A percentile compares a stretch with the other conserved stretches of the same genome.
Conservation (phyloP, 2,329 filamentous ascomycete species). For the Epichloe festucae region DNA sequence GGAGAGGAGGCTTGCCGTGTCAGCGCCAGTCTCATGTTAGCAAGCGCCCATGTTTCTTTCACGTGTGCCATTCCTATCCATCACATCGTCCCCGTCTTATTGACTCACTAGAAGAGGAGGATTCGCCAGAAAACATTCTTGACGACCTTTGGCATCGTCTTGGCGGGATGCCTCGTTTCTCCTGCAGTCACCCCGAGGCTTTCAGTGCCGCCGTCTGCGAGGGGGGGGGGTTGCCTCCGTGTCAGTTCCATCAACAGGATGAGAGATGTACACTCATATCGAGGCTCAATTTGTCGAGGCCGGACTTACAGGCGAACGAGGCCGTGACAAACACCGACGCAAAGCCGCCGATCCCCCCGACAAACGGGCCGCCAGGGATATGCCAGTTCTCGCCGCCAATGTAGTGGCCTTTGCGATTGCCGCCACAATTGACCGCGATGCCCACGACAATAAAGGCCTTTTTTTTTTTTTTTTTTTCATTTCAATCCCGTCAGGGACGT, state of each 20-base stretch:
- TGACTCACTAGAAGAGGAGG: slow-evolving; percentile 32
- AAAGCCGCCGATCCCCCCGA: slow-evolving; percentile 51
- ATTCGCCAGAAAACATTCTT: slow-evolving; percentile 55
- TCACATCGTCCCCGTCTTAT: too few species aligned
- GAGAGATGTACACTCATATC: too few species aligned
- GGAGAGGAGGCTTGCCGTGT: slow-evolving; percentile 22
- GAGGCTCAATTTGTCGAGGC: too few species aligned
- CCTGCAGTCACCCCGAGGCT: slow-evolving; percentile 54
- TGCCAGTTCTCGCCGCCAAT: slow-evolving; percentile 47
- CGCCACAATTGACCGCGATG: slow-evolving; percentile 40
- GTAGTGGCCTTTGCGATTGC: slow-evolving; percentile 37
- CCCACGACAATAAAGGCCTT: slow-evolving; percentile 48
- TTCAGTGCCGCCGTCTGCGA: slow-evolving; percentile 38
- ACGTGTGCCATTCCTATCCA: too few species aligned
- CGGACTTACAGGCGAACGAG: slow-evolving; percentile 41
- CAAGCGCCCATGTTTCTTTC: background rate
- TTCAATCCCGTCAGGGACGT: background rate
- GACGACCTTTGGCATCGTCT: slow-evolving; percentile 48
- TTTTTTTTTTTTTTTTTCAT: background rate
- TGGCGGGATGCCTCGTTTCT: slow-evolving; percentile 49
- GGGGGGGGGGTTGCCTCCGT: background rate
- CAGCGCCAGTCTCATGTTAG: background rate
- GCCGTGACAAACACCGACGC: slow-evolving; percentile 42
- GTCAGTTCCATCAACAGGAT: background rate
- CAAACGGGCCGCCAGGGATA: slow-evolving; percentile 48